Percentiles rank a stretch among this genome's conserved stretches.
Conservation (phyloP, 768 basidiomycete genomes). For the Suillus plorans region DNA sequence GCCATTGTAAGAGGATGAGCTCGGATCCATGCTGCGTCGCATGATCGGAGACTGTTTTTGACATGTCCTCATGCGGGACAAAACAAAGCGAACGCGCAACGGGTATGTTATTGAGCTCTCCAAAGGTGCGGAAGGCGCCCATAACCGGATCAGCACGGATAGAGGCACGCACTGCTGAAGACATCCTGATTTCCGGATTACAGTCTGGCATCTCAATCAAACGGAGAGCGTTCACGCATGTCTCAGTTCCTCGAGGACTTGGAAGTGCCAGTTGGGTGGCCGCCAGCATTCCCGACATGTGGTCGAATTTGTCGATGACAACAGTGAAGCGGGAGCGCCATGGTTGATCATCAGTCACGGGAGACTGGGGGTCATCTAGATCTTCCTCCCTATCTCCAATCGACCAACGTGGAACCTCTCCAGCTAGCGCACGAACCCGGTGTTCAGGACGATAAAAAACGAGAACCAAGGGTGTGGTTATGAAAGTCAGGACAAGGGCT, state of each 20-base stretch:
- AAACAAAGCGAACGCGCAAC: constrained; percentile 73
- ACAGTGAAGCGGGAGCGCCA: constrained; percentile 61
- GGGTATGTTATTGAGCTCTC: constrained; percentile 61
- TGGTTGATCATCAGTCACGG: not conserved
- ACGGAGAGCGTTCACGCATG: constrained; percentile 54
- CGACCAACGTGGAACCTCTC: constrained; percentile 19
- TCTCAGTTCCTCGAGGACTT: not conserved
- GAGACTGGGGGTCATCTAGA: not conserved
- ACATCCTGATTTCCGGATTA: constrained; percentile 82
- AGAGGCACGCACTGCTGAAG: constrained; percentile 69
- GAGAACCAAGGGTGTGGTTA: constrained; percentile 79
- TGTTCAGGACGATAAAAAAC: constrained; percentile 63
- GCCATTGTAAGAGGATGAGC: constrained; percentile 87
- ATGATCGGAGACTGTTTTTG: constrained; percentile 62
- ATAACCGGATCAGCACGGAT: constrained; percentile 70
- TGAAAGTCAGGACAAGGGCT: constrained; percentile 78
- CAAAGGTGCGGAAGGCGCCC: constrained; percentile 76
- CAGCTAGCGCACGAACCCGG: constrained; percentile 49
- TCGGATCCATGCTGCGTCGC: constrained; percentile 58
- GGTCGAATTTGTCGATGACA: constrained; percentile 88
- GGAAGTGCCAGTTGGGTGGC: constrained; percentile 61
- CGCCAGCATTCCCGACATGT: constrained; percentile 87
- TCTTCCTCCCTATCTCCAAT: not conserved
- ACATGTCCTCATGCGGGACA: constrained; percentile 69
- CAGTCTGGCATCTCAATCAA: constrained; percentile 88